phyloP scores from a whole-genome alignment of 2,329 filamentous ascomycete species.

The Aureobasidium vineae region DNA sequence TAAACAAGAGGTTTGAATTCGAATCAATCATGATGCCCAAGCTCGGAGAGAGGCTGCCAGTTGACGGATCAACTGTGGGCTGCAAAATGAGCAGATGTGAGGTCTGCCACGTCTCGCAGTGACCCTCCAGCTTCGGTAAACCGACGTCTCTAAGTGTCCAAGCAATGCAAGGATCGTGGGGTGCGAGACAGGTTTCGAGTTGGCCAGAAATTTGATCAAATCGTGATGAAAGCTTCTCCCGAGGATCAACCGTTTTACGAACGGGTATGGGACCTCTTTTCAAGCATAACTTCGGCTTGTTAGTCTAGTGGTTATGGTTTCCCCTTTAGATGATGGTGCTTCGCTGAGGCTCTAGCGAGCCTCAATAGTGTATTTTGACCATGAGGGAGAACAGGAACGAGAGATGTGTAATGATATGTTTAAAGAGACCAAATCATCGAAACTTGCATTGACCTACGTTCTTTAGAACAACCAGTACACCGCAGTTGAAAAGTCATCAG shows the following conservation, averaged over 20 bases:
- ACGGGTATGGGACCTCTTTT: neutral
- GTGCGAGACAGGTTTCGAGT: neutral
- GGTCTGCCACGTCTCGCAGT: neutral
- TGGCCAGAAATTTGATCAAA: neutral
- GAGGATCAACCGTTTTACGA: neutral
- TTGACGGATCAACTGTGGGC: neutral
- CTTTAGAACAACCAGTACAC: neutral
- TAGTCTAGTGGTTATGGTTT: neutral
- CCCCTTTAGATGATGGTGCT: neutral
- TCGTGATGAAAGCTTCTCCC: neutral
- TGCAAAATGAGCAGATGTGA: neutral
- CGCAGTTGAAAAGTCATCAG: neutral
- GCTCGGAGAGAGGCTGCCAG: neutral
- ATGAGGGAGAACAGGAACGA: no score
- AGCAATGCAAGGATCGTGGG: neutral
- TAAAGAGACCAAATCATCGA: neutral
- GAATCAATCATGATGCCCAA: neutral
- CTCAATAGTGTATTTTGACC: neutral
- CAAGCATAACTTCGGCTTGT: neutral
- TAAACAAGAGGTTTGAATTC: neutral
- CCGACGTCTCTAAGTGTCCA: neutral
- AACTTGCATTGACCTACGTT: neutral
- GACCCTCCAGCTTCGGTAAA: neutral
- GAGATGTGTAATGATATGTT: neutral
- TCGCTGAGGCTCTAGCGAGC: neutral